phyloP scores from a whole-genome alignment of 257 asterid genomes.

The Cynanchum wilfordii region DNA sequence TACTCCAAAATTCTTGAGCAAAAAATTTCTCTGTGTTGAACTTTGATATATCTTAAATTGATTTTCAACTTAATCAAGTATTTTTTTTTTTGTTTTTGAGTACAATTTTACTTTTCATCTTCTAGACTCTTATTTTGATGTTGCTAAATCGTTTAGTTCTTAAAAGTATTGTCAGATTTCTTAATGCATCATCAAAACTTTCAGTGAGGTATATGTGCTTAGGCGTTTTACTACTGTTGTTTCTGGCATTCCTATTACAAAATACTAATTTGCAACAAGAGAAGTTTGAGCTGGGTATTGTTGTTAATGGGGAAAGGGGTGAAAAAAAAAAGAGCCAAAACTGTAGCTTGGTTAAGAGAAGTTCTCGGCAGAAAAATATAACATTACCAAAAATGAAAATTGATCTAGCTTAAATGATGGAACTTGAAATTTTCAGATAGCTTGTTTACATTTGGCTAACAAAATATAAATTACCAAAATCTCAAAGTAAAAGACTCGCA shows the following conservation, averaged over 20 bases:
- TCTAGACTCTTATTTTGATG: neutral
- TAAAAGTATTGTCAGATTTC: neutral
- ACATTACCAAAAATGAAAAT: too few species aligned
- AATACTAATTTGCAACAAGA: neutral
- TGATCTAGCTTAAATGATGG: neutral
- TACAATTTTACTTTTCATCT: neutral
- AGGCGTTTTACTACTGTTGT: neutral
- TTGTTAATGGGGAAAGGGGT: too few species aligned
- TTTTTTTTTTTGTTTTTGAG: neutral
- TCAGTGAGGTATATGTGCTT: neutral
- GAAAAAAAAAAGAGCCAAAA: too few species aligned
- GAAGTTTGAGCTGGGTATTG: neutral
- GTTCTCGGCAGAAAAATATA: too few species aligned
- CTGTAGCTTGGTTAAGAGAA: too few species aligned
- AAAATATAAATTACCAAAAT: too few species aligned
- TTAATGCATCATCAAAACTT: neutral
- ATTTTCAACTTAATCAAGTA: neutral
- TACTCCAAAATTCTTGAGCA: too few species aligned
- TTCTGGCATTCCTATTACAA: neutral
- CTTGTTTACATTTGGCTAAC: neutral
- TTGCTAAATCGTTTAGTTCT: neutral
- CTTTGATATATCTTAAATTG: neutral
- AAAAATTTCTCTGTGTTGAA: neutral
- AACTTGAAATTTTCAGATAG: neutral
- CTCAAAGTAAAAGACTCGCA: neutral